A percentile compares a stretch with the other conserved stretches of the same genome.
These are phyloP conservation scores for Ogataea polymorpha DNA, from an alignment of 805 yeast species.

Conservation along the genomic window DNA sequence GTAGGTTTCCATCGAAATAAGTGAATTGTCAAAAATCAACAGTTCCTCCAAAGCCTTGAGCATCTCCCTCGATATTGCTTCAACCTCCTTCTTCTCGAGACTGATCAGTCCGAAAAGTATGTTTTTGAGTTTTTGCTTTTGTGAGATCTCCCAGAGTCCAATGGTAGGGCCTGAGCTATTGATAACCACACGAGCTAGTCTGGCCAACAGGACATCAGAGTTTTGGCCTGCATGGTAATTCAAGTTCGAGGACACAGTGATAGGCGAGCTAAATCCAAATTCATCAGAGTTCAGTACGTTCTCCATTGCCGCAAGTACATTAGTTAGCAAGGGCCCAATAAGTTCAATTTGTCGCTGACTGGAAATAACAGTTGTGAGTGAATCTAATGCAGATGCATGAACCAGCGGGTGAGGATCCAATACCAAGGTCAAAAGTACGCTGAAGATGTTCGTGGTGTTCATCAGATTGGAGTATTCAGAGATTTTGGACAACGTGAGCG, in stretches of 20 bases:
- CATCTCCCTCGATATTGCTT: constrained; percentile 36
- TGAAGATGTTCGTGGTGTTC: constrained; percentile 46
- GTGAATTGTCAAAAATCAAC: constrained; percentile 41
- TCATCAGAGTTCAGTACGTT: constrained; percentile 42
- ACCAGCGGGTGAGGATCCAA: constrained; percentile 85
- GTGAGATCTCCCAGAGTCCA: constrained; percentile 28
- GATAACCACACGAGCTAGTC: constrained; percentile 43
- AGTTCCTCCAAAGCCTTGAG: constrained; percentile 44
- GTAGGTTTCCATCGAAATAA: constrained; percentile 31
- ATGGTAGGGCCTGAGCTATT: constrained; percentile 59
- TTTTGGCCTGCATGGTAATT: constrained; percentile 40
- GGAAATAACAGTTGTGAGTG: constrained; percentile 54
- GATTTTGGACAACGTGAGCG: constrained; percentile 40
- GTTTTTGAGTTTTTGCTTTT: constrained; percentile 35
- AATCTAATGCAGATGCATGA: constrained; percentile 66
- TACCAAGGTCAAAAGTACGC: constrained; percentile 56
- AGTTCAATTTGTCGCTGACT: constrained; percentile 40
- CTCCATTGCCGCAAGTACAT: constrained; percentile 40
- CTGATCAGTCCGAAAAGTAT: constrained; percentile 38
- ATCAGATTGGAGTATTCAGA: constrained; percentile 24
- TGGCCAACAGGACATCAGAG: constrained; percentile 42
- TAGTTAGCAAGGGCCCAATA: constrained; percentile 36
- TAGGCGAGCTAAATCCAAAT: constrained; percentile 44
- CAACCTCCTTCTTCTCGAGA: constrained; percentile 32
- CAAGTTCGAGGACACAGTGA: constrained; percentile 47